A percentile compares a stretch with the other conserved stretches of the same genome.
phyloP scores from a whole-genome alignment of 208 protist genomes.

The Trypanosoma lewisi region DNA sequence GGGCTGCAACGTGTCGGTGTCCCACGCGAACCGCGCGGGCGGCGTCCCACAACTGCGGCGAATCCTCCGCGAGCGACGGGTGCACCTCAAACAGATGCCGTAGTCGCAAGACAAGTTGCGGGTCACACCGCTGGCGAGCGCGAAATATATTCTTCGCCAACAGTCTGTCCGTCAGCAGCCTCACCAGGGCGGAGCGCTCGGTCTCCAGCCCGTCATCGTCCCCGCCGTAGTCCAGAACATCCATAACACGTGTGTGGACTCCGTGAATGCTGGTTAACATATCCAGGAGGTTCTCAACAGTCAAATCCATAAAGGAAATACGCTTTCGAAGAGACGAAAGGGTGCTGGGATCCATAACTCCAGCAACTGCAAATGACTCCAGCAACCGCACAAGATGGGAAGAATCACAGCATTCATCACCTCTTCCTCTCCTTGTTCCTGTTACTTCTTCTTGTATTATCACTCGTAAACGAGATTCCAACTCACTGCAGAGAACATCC shows the following conservation, averaged over 20 bases:
- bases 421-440: too few relatives aligned
- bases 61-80: slow-evolving; percentile 28
- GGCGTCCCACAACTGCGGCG: slow-evolving; percentile 68
- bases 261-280: slow-evolving; percentile 19
- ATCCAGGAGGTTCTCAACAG: slow-evolving; percentile 3
- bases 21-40: slow-evolving; percentile 54
- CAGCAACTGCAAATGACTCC: slow-evolving; percentile 18
- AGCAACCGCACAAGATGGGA: slow-evolving; percentile 20
- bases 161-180: slow-evolving; percentile 19
- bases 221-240: slow-evolving; percentile 47
- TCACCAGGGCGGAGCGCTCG: slow-evolving; percentile 19
- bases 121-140: slow-evolving; percentile 23
- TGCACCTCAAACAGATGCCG: slow-evolving; percentile 68
- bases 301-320: slow-evolving; percentile 7
- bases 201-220: slow-evolving; percentile 14
- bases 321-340: slow-evolving; percentile 16
- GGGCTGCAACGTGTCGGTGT: slow-evolving; percentile 33
- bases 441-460: too few relatives aligned
- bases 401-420: slow-evolving; percentile 12
- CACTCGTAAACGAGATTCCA: slow-evolving; percentile 46
- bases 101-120: slow-evolving; percentile 48
- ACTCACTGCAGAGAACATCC: slow-evolving; percentile 63
- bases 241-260: slow-evolving; percentile 42
- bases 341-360: slow-evolving; percentile 17
- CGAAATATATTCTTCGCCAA: neutral